Evolutionary conservation across 768 basidiomycete species (phyloP).

Genomic region (Termitomyces titanicus): DNA sequence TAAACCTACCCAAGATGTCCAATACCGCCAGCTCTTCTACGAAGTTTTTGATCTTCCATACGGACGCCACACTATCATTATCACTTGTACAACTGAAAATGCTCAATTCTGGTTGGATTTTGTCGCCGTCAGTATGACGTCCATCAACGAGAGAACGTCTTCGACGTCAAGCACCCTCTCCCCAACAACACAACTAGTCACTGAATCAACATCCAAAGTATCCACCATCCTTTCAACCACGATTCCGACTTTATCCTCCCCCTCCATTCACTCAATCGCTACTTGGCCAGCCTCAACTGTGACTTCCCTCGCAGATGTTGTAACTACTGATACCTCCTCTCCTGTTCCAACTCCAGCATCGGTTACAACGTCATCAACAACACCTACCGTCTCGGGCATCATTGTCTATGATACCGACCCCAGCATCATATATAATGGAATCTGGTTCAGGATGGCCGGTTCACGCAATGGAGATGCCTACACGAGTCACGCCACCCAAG

Average conservation of each 20-base stretch:
- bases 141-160: background rate
- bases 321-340: background rate
- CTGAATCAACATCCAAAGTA: background rate
- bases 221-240: background rate
- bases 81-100: background rate
- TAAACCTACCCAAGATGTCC: background rate
- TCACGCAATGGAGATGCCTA: background rate
- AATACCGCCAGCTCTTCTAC: slow-evolving; percentile 11
- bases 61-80: slow-evolving; percentile 8
- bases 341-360: background rate
- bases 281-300: background rate
- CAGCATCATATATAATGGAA: background rate
- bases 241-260: background rate
- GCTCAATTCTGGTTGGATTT: slow-evolving; percentile 15
- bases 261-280: background rate
- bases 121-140: background rate
- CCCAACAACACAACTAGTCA: background rate
- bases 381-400: background rate
- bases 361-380: background rate
- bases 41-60: slow-evolving; percentile 1
- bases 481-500: slow-evolving; percentile 2
- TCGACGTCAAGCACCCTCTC: background rate
- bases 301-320: background rate
- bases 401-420: slow-evolving; percentile 3
- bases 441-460: slow-evolving; percentile 3